Conservation (phyloP, 768 basidiomycete species). For the Lentinula sp. region DNA sequence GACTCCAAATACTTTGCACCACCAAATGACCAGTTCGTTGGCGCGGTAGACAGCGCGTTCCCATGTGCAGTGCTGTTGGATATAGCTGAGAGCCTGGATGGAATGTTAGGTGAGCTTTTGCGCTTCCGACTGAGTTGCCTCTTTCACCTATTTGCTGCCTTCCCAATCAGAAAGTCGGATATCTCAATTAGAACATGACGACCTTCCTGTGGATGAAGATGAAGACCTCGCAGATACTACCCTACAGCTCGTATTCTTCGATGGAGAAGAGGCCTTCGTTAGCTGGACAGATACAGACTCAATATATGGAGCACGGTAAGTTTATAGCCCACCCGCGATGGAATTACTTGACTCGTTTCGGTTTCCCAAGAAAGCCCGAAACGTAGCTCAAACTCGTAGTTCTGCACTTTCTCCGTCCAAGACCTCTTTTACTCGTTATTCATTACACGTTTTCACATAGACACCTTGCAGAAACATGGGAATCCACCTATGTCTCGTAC, state of each 20-base stretch:
- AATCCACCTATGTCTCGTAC: conserved; percentile 55
- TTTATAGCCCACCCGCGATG: background rate
- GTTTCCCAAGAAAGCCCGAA: no score
- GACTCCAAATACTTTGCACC: conserved; percentile 84
- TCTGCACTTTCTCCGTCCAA: background rate
- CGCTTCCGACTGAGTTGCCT: no score
- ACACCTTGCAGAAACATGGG: conserved; percentile 88
- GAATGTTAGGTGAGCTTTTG: conserved; percentile 47
- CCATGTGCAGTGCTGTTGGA: conserved; percentile 94
- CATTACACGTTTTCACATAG: conserved; percentile 28
- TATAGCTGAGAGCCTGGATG: conserved; percentile 78
- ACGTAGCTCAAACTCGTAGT: background rate
- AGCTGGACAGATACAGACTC: conserved; percentile 88
- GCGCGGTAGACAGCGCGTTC: conserved; percentile 95
- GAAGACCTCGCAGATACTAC: conserved; percentile 81
- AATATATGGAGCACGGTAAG: conserved; percentile 89
- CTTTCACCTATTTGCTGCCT: background rate
- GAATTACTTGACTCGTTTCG: no score
- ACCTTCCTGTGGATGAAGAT: conserved; percentile 41
- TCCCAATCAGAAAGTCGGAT: conserved; percentile 13
- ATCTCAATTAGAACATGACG: conserved; percentile 45
- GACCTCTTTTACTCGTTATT: background rate
- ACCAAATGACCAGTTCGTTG: conserved; percentile 84
- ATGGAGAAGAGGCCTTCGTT: conserved; percentile 95
- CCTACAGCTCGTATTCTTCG: conserved; percentile 90